phyloP scores from a whole-genome alignment of 805 yeast species.

The Starmerella bombicola region DNA sequence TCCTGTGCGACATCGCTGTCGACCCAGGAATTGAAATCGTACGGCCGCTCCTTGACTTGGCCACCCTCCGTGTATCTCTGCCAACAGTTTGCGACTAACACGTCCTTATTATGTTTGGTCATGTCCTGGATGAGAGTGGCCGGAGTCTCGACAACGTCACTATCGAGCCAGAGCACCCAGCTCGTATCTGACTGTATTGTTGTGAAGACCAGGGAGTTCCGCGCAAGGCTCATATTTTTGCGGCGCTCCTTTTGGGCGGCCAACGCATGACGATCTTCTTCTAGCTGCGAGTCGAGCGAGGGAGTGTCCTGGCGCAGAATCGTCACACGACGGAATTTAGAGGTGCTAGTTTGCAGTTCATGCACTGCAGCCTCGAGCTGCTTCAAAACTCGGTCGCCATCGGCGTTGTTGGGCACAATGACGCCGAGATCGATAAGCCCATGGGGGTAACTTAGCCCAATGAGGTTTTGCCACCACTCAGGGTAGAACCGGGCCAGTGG shows the following conservation, averaged over 20 bases:
- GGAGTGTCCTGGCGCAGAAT: constrained; percentile 79
- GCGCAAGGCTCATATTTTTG: constrained; percentile 80
- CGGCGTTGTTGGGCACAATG: constrained; percentile 68
- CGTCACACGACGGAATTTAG: constrained; percentile 70
- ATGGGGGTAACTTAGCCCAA: constrained; percentile 69
- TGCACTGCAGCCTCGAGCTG: constrained; percentile 66
- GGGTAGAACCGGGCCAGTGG: constrained; percentile 82
- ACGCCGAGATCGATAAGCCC: constrained; percentile 78
- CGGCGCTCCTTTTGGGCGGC: constrained; percentile 80
- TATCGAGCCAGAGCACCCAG: constrained; percentile 95
- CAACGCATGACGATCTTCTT: constrained; percentile 83
- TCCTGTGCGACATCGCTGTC: constrained; percentile 60
- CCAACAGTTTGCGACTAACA: constrained; percentile 83
- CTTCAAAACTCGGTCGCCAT: constrained; percentile 70
- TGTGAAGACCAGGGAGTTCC: constrained; percentile 83
- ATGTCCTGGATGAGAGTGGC: constrained; percentile 72
- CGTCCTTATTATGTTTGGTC: constrained; percentile 72
- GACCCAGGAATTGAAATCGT: constrained; percentile 90
- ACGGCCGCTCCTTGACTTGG: constrained; percentile 59
- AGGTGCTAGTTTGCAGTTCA: constrained; percentile 45
- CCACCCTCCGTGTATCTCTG: constrained; percentile 62
- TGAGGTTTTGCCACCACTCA: constrained; percentile 77
- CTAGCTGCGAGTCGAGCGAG: constrained; percentile 59
- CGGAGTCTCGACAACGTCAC: constrained; percentile 88
- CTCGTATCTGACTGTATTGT: constrained; percentile 79